Evolutionary conservation across 2,329 filamentous ascomycete species (phyloP), one percentile per base, ranked within the genome.

Genomic region (Claviceps humidiphila): DNA sequence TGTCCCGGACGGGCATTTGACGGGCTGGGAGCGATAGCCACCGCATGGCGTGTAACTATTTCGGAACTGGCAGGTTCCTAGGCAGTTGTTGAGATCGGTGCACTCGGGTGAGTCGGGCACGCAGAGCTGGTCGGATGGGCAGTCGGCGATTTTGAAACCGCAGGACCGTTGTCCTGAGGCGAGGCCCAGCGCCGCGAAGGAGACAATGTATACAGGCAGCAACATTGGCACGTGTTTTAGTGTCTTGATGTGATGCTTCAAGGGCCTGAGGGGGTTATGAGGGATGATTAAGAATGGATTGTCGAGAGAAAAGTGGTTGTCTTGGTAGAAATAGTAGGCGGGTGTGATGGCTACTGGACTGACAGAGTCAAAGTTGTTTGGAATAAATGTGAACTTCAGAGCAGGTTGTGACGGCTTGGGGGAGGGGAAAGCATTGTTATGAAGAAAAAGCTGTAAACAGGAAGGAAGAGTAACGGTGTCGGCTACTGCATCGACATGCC

Each of bases 11-110:
- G 57, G 53, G 56, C 67, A 70, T 0, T 53, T 46, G 1, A 53
- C 49, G 6, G 66, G 65, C 11, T 53, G 52, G 14, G 54, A 9
- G 1, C 54, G 56, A 45, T 59, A 56, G 5, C 68, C 67, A 8
- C 68, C 68, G 51, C 68, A 71, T 11, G 53, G 48, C 2, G 54
- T 48, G 52, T 69, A 71, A 14, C 53, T 13, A 53, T 66, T 65
- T 37, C 59, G 60, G 53, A 58, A 60, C 49, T 53, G 49, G 55
- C 66, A 68, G 14, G 53, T 55, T 42, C 66, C 65, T 5, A 34
- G 20, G 58, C 66, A 68, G 17, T 52, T 54, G 38, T 61, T 57
- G 53, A 60, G 46, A 47, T 66, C 37, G 6, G 52, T 57, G 57
- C 66, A 68, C 17, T 52, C 40, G 9, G 49, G 30, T 0, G 45